These are phyloP conservation scores for Solanum hybrid DNA, from an alignment of 305 asterid genomes.

Conservation along the genomic window DNA sequence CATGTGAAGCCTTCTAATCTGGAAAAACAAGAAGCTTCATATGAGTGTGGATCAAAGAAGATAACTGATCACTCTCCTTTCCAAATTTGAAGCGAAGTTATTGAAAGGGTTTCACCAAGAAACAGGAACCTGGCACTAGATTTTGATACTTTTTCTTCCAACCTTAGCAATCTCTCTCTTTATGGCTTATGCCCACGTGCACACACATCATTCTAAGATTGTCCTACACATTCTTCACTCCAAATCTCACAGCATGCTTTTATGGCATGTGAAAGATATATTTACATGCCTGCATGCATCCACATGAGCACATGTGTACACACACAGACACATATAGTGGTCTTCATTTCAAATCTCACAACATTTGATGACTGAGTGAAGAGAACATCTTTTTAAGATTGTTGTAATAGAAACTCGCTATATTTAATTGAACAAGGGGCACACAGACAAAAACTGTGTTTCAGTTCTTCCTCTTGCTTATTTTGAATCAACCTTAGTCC, in stretches of 20 bases:
- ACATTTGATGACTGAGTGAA: background rate
- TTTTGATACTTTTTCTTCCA: background rate
- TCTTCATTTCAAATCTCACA: background rate
- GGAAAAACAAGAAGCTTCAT: conserved; percentile 13
- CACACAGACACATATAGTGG: background rate
- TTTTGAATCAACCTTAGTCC: background rate
- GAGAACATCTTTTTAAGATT: background rate
- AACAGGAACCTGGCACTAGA: background rate
- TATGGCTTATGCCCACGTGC: background rate
- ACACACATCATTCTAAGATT: background rate
- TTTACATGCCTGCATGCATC: background rate
- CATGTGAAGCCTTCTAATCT: conserved; percentile 87
- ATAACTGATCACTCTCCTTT: background rate
- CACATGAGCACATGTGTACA: background rate
- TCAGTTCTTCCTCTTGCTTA: background rate
- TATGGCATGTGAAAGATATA: background rate
- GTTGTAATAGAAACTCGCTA: background rate
- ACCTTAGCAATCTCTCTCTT: background rate
- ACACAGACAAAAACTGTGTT: background rate
- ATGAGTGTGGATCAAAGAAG: conserved; percentile 2
- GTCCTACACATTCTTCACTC: background rate
- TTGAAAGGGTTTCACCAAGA: background rate
- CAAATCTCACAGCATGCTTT: background rate
- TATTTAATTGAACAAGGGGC: background rate
- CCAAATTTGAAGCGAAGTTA: background rate